These are phyloP conservation scores for Phlyctochytrium arcticum DNA, from an alignment of 192 early-diverging fungal genomes.

Conservation along the genomic window DNA sequence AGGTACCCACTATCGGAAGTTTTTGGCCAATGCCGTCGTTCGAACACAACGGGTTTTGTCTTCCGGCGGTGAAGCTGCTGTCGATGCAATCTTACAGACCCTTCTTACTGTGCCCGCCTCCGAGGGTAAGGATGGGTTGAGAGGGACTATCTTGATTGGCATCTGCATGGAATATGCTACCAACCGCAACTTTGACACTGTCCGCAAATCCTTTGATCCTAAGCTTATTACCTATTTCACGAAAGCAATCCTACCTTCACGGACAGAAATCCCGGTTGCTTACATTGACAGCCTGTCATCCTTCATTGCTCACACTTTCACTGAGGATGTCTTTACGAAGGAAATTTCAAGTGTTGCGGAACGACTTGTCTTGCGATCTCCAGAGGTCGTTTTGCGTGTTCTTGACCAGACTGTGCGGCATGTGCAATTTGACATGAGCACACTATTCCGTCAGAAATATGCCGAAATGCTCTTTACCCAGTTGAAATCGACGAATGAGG, in stretches of 20 bases:
- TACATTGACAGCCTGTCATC: conserved; percentile 36
- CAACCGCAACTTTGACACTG: not conserved
- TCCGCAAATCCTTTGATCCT: not conserved
- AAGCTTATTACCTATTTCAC: conserved; percentile 40
- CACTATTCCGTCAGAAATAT: conserved; percentile 57
- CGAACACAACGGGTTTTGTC: not conserved
- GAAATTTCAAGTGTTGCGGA: conserved; percentile 64
- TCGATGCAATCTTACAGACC: not conserved
- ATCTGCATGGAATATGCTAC: not conserved
- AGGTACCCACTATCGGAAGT: conserved; percentile 38
- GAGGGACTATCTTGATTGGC: conserved; percentile 1
- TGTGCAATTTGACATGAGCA: conserved; percentile 58
- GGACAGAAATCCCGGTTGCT: conserved; percentile 33
- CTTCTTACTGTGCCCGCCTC: not conserved
- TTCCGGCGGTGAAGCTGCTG: not conserved
- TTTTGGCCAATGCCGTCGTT: conserved; percentile 1
- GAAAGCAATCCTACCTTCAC: conserved; percentile 33
- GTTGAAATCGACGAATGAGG: conserved; percentile 62
- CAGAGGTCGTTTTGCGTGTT: conserved; percentile 72
- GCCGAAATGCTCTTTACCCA: conserved; percentile 55
- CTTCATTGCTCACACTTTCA: conserved; percentile 4
- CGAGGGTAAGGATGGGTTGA: conserved; percentile 12
- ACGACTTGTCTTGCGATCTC: conserved; percentile 77
- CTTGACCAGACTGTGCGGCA: conserved; percentile 46
- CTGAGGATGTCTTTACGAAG: not conserved